These are phyloP conservation scores for Hymenoscyphus occultus DNA, from an alignment of 2,329 filamentous ascomycete genomes.

Conservation along the genomic window DNA sequence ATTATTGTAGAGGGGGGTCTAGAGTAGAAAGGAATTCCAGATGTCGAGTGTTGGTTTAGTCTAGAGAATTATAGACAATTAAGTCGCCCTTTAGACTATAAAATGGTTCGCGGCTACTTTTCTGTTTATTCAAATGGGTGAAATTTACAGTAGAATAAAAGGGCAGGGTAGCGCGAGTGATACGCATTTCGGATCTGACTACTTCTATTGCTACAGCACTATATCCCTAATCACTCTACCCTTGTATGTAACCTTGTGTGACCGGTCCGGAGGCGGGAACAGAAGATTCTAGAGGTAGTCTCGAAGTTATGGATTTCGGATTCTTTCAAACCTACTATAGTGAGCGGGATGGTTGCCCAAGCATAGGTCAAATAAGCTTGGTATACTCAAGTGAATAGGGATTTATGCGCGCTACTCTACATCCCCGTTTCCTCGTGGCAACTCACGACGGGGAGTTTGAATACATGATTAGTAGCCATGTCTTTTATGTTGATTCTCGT, in stretches of 20 bases:
- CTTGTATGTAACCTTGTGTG: background rate
- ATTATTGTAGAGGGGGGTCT: too few relatives aligned
- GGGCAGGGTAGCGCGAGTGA: background rate
- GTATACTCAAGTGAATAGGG: background rate
- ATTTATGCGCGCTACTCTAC: background rate
- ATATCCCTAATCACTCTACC: background rate
- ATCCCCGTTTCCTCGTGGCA: background rate
- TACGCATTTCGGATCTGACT: background rate
- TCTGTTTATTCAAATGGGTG: background rate
- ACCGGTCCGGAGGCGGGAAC: background rate
- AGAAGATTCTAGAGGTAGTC: background rate
- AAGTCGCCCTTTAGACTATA: too few relatives aligned
- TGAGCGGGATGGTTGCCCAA: background rate
- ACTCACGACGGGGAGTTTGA: background rate
- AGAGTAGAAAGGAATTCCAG: too few relatives aligned
- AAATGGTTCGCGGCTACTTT: too few relatives aligned
- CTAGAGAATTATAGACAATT: too few relatives aligned
- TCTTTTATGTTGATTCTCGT: too few relatives aligned
- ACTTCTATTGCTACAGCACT: background rate
- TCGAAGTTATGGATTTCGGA: background rate
- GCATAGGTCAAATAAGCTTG: background rate
- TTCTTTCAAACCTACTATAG: background rate
- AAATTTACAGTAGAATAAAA: too few relatives aligned
- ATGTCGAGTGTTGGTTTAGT: too few relatives aligned
- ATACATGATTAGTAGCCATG: background rate